These are phyloP conservation scores for Dictyostelium purpureum DNA, from an alignment of 78 protist genomes.

Conservation along the genomic window DNA sequence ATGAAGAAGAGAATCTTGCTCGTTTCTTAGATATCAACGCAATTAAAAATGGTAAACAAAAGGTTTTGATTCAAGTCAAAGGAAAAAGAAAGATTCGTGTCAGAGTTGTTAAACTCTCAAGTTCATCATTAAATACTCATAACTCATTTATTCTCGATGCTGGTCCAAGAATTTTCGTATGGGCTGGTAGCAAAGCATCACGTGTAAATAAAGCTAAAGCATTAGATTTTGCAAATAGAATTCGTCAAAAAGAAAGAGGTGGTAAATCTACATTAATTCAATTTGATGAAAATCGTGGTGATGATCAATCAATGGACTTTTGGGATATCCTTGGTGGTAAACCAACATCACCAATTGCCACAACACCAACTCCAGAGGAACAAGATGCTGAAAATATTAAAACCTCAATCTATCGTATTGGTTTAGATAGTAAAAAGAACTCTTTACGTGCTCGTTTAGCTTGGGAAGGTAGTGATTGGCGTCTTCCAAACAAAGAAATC, in stretches of 20 bases:
- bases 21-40: conserved; percentile 35
- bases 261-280: conserved; percentile 62
- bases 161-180: conserved; percentile 72
- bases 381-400: conserved; percentile 44
- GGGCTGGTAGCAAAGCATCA: conserved; percentile 71
- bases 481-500: conserved; percentile 60
- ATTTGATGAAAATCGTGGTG: conserved; percentile 40
- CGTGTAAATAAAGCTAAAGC: conserved; percentile 80
- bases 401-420: conserved; percentile 63
- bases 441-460: conserved; percentile 50
- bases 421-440: conserved; percentile 58
- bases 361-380: conserved; percentile 63
- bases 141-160: conserved; percentile 73
- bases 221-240: conserved; percentile 76
- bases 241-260: conserved; percentile 76
- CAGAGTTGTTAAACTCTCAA: conserved; percentile 28
- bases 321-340: conserved; percentile 58
- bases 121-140: conserved; percentile 60
- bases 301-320: conserved; percentile 37
- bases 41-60: conserved; percentile 55
- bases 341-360: background rate
- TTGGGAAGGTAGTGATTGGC: conserved; percentile 75
- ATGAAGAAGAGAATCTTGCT: background rate
- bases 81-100: conserved; percentile 80
- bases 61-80: conserved; percentile 77